Evolutionary conservation across 495 filamentous ascomycete species (phyloP).

Genomic region (Trichodelitschia bisporula): DNA sequence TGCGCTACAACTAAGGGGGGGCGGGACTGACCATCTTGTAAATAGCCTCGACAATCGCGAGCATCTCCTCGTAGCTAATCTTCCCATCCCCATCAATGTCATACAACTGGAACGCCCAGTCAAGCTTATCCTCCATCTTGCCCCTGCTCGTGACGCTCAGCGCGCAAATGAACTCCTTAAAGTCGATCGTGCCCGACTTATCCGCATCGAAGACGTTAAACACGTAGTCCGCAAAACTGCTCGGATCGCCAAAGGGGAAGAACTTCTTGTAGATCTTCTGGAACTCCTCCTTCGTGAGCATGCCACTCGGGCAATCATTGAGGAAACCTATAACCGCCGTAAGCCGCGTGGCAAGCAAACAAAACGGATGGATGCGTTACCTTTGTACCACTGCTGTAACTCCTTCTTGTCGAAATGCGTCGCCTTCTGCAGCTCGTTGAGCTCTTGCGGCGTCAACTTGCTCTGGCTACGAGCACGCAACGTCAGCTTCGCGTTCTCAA

Average conservation of each 20-base stretch:
- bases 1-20: background rate
- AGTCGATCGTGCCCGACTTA: conserved; percentile 92
- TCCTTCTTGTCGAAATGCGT: conserved; percentile 99
- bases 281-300: conserved; percentile 91
- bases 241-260: conserved; percentile 95
- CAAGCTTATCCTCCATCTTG: conserved; percentile 97
- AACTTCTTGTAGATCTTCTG: conserved; percentile 99
- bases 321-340: conserved; percentile 45
- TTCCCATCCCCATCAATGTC: conserved; percentile 98
- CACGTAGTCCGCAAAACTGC: conserved; percentile 92
- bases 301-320: conserved; percentile 92
- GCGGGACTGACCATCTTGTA: conserved; percentile 75
- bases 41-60: conserved; percentile 94
- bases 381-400: conserved; percentile 99
- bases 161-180: conserved; percentile 98
- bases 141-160: conserved; percentile 89
- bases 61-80: conserved; percentile 97
- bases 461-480: no score
- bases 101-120: conserved; percentile 98
- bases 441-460: conserved; percentile 86
- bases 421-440: conserved; percentile 79
- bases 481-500: no score
- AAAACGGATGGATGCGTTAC: no score
- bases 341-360: conserved; percentile 3
- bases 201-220: conserved; percentile 98